Conservation (phyloP, 805 yeast species). For the Wickerhamomyces subpelliculosus region DNA sequence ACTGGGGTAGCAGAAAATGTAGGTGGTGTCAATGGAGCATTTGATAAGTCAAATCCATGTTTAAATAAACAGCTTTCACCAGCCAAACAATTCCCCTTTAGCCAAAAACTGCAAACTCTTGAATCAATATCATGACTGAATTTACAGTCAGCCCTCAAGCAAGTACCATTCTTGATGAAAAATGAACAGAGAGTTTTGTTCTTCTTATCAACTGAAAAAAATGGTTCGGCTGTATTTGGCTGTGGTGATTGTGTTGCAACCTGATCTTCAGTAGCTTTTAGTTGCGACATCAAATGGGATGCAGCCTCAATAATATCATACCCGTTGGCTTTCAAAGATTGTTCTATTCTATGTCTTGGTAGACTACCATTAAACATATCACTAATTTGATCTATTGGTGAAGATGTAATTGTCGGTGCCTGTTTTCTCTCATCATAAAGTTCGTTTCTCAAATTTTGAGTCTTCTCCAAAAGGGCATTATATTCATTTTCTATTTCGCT, state of each 20-base stretch:
- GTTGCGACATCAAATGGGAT: conserved; percentile 11
- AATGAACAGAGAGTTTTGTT: conserved; percentile 32
- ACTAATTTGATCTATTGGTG: conserved; percentile 32
- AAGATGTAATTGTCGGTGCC: conserved; percentile 4
- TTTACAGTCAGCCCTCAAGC: conserved; percentile 37
- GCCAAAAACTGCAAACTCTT: conserved; percentile 41
- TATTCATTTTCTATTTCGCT: conserved; percentile 7
- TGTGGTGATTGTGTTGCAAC: not conserved
- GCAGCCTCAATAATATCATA: conserved; percentile 27
- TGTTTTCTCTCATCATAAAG: conserved; percentile 11
- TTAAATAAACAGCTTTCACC: conserved; percentile 35
- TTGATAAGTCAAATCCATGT: conserved; percentile 21
- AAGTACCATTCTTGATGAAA: conserved; percentile 32
- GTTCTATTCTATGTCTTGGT: conserved; percentile 27
- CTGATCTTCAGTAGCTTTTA: conserved; percentile 8
- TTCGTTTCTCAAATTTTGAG: conserved; percentile 12
- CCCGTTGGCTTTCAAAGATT: conserved; percentile 28
- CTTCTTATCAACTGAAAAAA: conserved; percentile 6
- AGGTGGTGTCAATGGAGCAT: conserved; percentile 2
- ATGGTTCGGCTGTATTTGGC: not conserved
- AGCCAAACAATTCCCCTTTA: conserved; percentile 35
- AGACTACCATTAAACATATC: conserved; percentile 25
- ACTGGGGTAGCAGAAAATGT: conserved; percentile 9
- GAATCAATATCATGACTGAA: conserved; percentile 37
- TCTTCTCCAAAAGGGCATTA: conserved; percentile 12